Percentiles rank a stretch among this genome's conserved stretches.
Evolutionary conservation across 768 basidiomycete genomes (phyloP).

Genomic region (Amanita pallidorosea): DNA sequence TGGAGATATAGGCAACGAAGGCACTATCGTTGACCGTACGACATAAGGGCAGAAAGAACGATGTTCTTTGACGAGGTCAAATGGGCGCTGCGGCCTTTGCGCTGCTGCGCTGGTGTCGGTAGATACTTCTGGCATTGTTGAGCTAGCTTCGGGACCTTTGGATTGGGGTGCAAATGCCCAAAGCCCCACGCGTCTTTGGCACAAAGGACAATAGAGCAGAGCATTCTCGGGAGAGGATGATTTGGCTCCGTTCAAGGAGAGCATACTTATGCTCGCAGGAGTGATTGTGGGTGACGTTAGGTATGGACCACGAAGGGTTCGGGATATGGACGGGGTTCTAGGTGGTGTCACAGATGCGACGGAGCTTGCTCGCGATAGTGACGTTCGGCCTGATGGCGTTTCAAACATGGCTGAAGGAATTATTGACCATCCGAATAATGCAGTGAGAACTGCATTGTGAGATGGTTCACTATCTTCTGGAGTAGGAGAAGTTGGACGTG

Average conservation of each 20-base stretch:
- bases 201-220: constrained; percentile 55
- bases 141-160: background rate
- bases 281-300: constrained; percentile 12
- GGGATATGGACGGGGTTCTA: constrained; percentile 8
- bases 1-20: constrained; percentile 30
- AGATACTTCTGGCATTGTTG: background rate
- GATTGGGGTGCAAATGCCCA: constrained; percentile 47
- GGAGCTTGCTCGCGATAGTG: constrained; percentile 24
- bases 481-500: constrained; percentile 2
- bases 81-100: constrained; percentile 32
- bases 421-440: constrained; percentile 42
- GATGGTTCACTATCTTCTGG: constrained; percentile 17
- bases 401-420: constrained; percentile 24
- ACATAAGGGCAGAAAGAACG: constrained; percentile 83
- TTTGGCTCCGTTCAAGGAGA: background rate
- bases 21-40: constrained; percentile 55
- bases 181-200: constrained; percentile 69
- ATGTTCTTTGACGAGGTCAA: constrained; percentile 75
- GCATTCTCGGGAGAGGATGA: constrained; percentile 28
- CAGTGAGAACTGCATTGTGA: constrained; percentile 30
- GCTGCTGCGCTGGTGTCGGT: constrained; percentile 12
- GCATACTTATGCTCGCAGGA: background rate
- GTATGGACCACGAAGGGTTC: constrained; percentile 13
- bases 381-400: constrained; percentile 14
- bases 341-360: constrained; percentile 12